Conservation (phyloP, 345 rosid species). For the Eucalyptus marginata region DNA sequence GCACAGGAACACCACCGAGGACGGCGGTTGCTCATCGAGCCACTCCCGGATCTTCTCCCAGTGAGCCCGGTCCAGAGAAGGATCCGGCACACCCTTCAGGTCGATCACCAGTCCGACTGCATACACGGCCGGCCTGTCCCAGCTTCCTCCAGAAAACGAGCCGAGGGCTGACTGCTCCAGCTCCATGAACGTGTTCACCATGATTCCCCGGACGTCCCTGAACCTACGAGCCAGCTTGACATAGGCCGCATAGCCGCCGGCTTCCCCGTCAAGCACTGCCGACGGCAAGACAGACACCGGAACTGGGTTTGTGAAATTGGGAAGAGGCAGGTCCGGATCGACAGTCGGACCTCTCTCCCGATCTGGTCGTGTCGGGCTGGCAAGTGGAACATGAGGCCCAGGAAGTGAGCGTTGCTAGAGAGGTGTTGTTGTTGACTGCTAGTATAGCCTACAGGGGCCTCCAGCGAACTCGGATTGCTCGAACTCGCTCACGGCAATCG, state of each 20-base stretch:
- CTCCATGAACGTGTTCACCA: slow-evolving; percentile 24
- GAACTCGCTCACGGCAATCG: background rate
- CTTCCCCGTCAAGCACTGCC: slow-evolving; percentile 1
- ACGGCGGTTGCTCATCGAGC: slow-evolving; percentile 33
- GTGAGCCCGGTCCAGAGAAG: slow-evolving; percentile 1
- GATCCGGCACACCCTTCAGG: background rate
- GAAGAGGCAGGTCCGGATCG: slow-evolving; percentile 1
- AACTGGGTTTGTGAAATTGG: slow-evolving; percentile 17
- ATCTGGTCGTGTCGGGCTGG: slow-evolving; percentile 7
- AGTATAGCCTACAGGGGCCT: rapidly evolving
- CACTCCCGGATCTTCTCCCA: slow-evolving; percentile 13
- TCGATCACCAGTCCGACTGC: slow-evolving; percentile 18
- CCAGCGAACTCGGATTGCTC: background rate
- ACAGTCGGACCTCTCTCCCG: background rate
- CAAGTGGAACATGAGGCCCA: slow-evolving; percentile 22
- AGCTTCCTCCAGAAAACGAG: background rate
- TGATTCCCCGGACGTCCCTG: slow-evolving; percentile 17
- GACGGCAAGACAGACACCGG: slow-evolving; percentile 25
- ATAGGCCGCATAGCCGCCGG: slow-evolving; percentile 18
- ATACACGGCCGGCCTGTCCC: slow-evolving; percentile 15
- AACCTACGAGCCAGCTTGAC: slow-evolving; percentile 21
- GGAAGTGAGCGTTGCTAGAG: background rate
- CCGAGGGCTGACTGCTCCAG: slow-evolving; percentile 21
- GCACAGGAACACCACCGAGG: slow-evolving; percentile 29
- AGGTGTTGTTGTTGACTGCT: background rate